Conservation (phyloP, 2,329 filamentous ascomycete species). For the Colletotrichum sp. region DNA sequence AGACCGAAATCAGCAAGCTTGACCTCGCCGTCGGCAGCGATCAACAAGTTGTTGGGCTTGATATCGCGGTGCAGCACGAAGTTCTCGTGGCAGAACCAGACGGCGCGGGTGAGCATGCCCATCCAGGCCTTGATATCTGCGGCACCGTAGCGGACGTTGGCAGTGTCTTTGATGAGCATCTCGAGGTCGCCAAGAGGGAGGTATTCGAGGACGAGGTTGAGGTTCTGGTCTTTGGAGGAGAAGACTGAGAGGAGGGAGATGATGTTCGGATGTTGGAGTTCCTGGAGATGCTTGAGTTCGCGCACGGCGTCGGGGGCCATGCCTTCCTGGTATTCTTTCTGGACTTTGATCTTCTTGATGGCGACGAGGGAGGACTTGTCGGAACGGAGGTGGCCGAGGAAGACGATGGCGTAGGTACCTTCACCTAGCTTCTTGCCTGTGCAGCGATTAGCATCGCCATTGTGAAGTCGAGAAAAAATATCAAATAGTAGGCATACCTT, state of each 20-base stretch:
- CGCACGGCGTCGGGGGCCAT: conserved; percentile 94
- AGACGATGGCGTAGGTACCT: conserved; percentile 97
- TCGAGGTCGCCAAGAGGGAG: conserved; percentile 93
- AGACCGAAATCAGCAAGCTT: conserved; percentile 98
- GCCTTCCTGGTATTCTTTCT: conserved; percentile 86
- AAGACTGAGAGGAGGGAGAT: conserved; percentile 93
- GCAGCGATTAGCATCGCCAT: not conserved
- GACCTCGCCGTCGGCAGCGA: conserved; percentile 89
- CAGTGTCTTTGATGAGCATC: conserved; percentile 87
- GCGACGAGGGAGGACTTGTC: conserved; percentile 81
- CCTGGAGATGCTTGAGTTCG: conserved; percentile 94
- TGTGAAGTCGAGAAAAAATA: not conserved
- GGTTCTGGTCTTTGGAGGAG: conserved; percentile 93
- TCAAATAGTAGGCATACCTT: conserved; percentile 56
- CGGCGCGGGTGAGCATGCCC: conserved; percentile 90
- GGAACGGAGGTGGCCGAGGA: conserved; percentile 78
- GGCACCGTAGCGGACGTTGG: conserved; percentile 78
- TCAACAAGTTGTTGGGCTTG: conserved; percentile 97
- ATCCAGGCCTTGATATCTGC: conserved; percentile 98
- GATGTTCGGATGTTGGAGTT: conserved; percentile 94
- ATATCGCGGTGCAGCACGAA: conserved; percentile 96
- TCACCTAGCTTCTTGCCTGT: conserved; percentile 91
- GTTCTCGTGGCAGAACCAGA: conserved; percentile 97
- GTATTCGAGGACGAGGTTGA: conserved; percentile 94
- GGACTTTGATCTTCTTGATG: conserved; percentile 91